Evolutionary conservation across 495 filamentous ascomycete species (phyloP).

Genomic region (Aspergillus nanangensis): DNA sequence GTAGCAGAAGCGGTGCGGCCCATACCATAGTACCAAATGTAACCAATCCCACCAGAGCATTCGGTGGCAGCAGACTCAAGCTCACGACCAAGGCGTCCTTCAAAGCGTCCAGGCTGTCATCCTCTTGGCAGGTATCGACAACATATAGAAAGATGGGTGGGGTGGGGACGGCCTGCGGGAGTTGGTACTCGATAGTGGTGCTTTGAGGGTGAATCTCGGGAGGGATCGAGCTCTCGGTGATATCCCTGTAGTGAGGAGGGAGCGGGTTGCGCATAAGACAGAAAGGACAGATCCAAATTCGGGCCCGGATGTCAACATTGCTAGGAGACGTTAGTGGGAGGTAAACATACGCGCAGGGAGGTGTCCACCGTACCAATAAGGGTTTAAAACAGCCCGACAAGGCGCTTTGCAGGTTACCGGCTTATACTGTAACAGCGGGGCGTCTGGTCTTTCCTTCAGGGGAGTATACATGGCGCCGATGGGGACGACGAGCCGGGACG

Average conservation of each 20-base stretch:
- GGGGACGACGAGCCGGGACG: slow-evolving; percentile 91
- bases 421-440: slow-evolving; percentile 90
- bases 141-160: slow-evolving; percentile 97
- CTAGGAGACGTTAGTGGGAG: slow-evolving; percentile 43
- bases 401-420: slow-evolving; percentile 96
- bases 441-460: slow-evolving; percentile 89
- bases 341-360: not conserved
- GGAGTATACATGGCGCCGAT: slow-evolving; percentile 97
- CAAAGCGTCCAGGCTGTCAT: slow-evolving; percentile 91
- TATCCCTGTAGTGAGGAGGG: slow-evolving; percentile 98
- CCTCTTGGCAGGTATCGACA: slow-evolving; percentile 98
- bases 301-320: slow-evolving; percentile 90
- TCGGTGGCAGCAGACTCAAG: slow-evolving; percentile 85
- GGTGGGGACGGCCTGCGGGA: slow-evolving; percentile 86
- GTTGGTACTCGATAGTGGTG: slow-evolving; percentile 96
- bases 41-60: slow-evolving; percentile 91
- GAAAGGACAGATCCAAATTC: slow-evolving; percentile 98
- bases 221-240: slow-evolving; percentile 89
- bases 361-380: slow-evolving; percentile 71
- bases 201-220: slow-evolving; percentile 90
- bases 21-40: slow-evolving; percentile 95
- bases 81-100: slow-evolving; percentile 98
- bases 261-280: slow-evolving; percentile 93
- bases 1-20: not conserved
- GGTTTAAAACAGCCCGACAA: slow-evolving; percentile 94